These are phyloP conservation scores for Scenedesmus sp. DNA, from an alignment of 163 green algal genomes.

Conservation along the genomic window DNA sequence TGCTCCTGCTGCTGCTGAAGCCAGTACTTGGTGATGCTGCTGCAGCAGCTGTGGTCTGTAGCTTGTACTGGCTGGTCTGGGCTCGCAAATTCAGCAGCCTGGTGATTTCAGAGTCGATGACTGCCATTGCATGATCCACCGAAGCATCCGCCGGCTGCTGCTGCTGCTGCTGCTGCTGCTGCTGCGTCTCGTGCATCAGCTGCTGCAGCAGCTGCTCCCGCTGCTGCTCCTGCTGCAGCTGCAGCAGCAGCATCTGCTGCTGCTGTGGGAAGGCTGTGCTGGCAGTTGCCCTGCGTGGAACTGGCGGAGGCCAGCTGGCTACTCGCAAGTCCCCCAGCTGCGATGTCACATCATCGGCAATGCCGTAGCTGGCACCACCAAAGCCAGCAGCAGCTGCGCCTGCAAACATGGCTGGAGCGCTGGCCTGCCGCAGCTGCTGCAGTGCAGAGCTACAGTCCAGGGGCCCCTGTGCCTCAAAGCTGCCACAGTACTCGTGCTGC, in stretches of 20 bases:
- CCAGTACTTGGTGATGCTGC: neutral
- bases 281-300: neutral
- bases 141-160: neutral
- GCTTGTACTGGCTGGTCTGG: neutral
- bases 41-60: neutral
- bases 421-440: neutral
- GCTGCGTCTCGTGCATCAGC: neutral
- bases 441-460: neutral
- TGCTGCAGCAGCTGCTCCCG: neutral
- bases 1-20: neutral
- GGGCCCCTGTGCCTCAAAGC: neutral
- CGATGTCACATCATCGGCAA: neutral
- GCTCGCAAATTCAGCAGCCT: neutral
- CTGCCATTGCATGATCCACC: neutral
- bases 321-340: neutral
- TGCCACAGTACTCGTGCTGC: neutral
- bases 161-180: neutral
- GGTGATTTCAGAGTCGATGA: neutral
- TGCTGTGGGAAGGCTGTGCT: neutral
- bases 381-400: neutral
- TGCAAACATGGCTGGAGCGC: neutral
- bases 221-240: neutral
- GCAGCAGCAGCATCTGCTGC: neutral
- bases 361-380: neutral
- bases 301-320: neutral